Evolutionary conservation across 208 protist species (phyloP).

Genomic region (Trypanosoma lewisi): DNA sequence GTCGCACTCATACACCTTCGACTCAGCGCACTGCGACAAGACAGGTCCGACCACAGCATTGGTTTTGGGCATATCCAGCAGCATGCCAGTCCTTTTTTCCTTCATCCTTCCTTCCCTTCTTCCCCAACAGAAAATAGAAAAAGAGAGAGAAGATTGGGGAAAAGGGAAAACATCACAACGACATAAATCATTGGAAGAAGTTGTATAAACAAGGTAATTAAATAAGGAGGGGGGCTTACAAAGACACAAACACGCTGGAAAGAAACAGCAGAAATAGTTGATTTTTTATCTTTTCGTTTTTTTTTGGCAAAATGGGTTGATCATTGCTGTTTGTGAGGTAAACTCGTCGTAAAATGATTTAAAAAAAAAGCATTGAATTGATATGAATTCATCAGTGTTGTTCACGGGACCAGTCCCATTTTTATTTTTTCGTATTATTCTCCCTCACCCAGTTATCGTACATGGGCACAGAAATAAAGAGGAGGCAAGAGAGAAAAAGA

Average conservation of each 20-base stretch:
- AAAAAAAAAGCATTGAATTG: too few relatives aligned
- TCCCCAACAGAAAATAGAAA: constrained; percentile 16
- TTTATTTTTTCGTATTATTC: too few relatives aligned
- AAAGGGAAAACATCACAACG: not conserved
- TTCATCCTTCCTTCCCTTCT: constrained; percentile 2
- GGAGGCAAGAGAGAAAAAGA: too few relatives aligned
- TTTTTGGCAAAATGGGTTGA: too few relatives aligned
- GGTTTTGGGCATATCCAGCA: constrained; percentile 12
- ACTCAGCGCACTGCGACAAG: constrained; percentile 78
- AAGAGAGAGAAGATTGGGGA: not conserved
- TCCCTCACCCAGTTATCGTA: too few relatives aligned
- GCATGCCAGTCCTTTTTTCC: constrained; percentile 10
- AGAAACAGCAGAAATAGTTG: too few relatives aligned
- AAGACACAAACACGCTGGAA: not conserved
- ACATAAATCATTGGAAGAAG: not conserved
- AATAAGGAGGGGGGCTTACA: not conserved
- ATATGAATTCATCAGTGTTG: too few relatives aligned
- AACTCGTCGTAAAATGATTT: too few relatives aligned
- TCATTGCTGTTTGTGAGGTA: too few relatives aligned
- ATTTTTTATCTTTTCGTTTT: not conserved
- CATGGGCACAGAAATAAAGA: too few relatives aligned
- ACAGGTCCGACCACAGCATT: constrained; percentile 16
- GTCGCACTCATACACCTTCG: constrained; percentile 62
- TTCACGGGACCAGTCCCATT: too few relatives aligned
- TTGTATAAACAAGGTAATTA: not conserved